These are phyloP conservation scores for Solanum medicagineum DNA, from an alignment of 257 asterid species.

Conservation along the genomic window DNA sequence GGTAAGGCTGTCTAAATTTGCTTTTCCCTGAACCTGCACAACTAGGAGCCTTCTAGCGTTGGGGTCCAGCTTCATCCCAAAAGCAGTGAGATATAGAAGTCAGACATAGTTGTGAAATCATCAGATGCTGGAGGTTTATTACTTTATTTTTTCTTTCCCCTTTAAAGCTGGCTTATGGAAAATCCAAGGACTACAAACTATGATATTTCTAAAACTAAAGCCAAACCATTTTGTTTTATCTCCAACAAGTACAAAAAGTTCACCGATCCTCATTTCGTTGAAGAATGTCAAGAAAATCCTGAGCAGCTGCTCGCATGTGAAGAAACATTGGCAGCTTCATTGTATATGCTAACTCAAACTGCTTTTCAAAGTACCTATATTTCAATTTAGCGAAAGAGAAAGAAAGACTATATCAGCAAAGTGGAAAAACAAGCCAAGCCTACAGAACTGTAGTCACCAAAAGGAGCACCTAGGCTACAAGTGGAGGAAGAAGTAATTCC, in stretches of 20 bases:
- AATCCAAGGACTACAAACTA: not conserved
- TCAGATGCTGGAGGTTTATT: not conserved
- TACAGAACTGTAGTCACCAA: not conserved
- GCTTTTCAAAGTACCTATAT: conserved; percentile 83
- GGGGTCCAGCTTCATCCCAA: not conserved
- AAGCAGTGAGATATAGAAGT: not conserved
- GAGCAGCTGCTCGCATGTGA: conserved; percentile 98
- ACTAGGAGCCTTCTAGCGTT: not conserved
- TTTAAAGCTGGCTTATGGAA: not conserved
- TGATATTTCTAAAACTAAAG: not conserved
- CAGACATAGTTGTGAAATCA: no score
- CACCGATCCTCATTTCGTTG: conserved; percentile 58
- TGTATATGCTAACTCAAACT: conserved; percentile 81
- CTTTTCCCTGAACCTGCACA: not conserved
- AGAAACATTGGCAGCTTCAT: conserved; percentile 94
- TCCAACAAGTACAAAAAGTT: conserved; percentile 1
- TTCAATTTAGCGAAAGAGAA: conserved; percentile 3
- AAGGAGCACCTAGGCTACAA: not conserved
- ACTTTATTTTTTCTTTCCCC: not conserved
- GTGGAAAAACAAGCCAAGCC: not conserved
- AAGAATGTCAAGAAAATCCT: conserved; percentile 72
- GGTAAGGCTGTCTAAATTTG: not conserved
- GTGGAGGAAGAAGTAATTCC: not conserved
- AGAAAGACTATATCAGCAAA: not conserved
- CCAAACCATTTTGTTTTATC: not conserved